These are phyloP conservation scores for Fusarium sacchari DNA, from an alignment of 2,329 filamentous ascomycete species.

Conservation along the genomic window DNA sequence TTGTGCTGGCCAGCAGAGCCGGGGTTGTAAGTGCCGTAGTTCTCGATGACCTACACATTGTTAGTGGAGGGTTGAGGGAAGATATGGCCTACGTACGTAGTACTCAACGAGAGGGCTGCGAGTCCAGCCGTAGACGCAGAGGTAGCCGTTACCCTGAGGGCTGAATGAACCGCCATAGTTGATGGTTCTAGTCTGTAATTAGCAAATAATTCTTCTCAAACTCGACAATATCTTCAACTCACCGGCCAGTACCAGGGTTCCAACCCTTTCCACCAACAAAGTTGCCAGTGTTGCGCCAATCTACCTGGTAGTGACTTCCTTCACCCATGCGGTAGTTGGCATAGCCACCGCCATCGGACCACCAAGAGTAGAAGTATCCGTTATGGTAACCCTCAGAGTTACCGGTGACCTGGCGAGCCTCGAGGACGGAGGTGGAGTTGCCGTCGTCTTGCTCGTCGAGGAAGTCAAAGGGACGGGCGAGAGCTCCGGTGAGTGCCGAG, in stretches of 20 bases:
- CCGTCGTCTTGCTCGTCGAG: slow-evolving; percentile 12
- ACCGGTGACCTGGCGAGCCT: slow-evolving; percentile 6
- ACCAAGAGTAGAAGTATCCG: slow-evolving; percentile 27
- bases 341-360: slow-evolving; percentile 12
- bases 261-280: slow-evolving; percentile 21
- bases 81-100: background rate
- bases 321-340: slow-evolving; percentile 5
- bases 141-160: slow-evolving; percentile 17
- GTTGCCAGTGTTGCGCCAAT: slow-evolving; percentile 22
- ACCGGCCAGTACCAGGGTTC: slow-evolving; percentile 22
- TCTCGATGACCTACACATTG: background rate
- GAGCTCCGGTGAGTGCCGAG: slow-evolving; percentile 8
- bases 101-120: slow-evolving; percentile 15
- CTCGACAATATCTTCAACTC: background rate
- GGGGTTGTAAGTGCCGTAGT: background rate
- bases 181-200: background rate
- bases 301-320: slow-evolving; percentile 2
- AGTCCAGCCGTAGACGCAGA: slow-evolving; percentile 14
- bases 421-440: slow-evolving; percentile 5
- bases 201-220: background rate
- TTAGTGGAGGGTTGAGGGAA: rapidly evolving
- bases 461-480: slow-evolving; percentile 20
- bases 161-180: slow-evolving; percentile 15
- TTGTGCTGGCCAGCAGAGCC: background rate
- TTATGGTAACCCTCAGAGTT: slow-evolving; percentile 11